Conservation (phyloP, 2,329 filamentous ascomycete species). For the Thermothelomyces thermophilus region DNA sequence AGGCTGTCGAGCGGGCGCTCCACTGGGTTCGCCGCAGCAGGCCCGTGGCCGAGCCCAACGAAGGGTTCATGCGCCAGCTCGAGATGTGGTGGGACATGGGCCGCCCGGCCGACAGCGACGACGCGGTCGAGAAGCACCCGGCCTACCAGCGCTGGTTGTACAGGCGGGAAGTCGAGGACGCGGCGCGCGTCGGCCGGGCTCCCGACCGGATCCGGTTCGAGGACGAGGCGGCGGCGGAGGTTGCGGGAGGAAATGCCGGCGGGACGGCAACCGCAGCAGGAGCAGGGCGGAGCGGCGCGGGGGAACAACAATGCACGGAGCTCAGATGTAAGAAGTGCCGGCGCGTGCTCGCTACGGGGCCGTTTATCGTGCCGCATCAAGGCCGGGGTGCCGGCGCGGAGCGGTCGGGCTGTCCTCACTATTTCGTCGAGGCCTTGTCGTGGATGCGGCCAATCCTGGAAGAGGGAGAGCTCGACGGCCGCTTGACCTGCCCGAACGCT, state of each 20-base stretch:
- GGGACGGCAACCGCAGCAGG: no score
- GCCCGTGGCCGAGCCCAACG: slow-evolving; percentile 79
- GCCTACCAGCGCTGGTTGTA: slow-evolving; percentile 70
- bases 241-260: no score
- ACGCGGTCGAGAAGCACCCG: slow-evolving; percentile 56
- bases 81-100: slow-evolving; percentile 83
- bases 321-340: slow-evolving; percentile 90
- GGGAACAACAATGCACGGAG: slow-evolving; percentile 44
- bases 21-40: slow-evolving; percentile 62
- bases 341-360: slow-evolving; percentile 48
- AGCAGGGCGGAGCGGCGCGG: no score
- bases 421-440: slow-evolving; percentile 84
- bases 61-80: slow-evolving; percentile 85
- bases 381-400: slow-evolving; percentile 21
- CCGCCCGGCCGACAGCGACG: slow-evolving; percentile 56
- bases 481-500: slow-evolving; percentile 71
- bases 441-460: slow-evolving; percentile 90
- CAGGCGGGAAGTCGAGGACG: slow-evolving; percentile 47
- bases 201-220: slow-evolving; percentile 80
- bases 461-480: slow-evolving; percentile 73
- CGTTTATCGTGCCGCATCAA: slow-evolving; percentile 61
- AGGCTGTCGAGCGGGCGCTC: slow-evolving; percentile 57
- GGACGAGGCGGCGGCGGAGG: slow-evolving; percentile 48
- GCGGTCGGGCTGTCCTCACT: slow-evolving; percentile 60
- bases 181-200: slow-evolving; percentile 66